Evolutionary conservation across 116 monocot species (phyloP), one percentile per base, ranked within the genome.

Genomic region (Thalassia testudinum): DNA sequence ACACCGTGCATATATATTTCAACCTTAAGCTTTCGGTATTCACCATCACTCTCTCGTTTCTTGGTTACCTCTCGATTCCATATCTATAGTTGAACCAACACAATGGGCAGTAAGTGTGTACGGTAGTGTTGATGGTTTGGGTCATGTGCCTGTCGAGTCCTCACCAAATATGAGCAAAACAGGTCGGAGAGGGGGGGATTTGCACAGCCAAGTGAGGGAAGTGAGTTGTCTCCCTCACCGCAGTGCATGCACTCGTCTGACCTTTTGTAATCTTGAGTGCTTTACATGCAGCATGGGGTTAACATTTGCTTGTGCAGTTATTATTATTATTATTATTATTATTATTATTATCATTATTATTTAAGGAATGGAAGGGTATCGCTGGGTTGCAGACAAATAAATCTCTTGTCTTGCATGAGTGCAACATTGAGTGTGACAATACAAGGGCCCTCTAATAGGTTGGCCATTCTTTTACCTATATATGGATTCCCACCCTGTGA

Each of bases 381-480:
- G 38, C 30, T 58, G 26, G 56, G 45, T 62, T 64, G 52, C 67
- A 40, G 74, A 64, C 70, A 74, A 63, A 77, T 64, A 54, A 54
- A 65, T 61, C 60, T 30, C 67, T 71, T 78, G 83, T 78, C 82
- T 71, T 70, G 78, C 71, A 68, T 74, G 71, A 62, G 49, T 72
- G 71, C 52, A 75, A 72, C 75, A 72, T 20, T 78, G 70, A 82
- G 43, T 68, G 74, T 45, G 45, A 45, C 45, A 45, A 45, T 20
- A 45, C 45, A 20, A 45, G 45, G 45, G 10, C 2, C 7, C 4
- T 15, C 45, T 45, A 45, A 34, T 34, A 34, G 30, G 10, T 34
- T 34, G 30, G 30, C 30, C 30, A 34, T 34, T 34, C 30, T 34
- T 34, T 34, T 34, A 34, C 30, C 30, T 34, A 34, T 34, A 34